These are phyloP conservation scores for Rhizopus sp. DNA, from an alignment of 371 early-diverging fungal genomes.

Conservation along the genomic window DNA sequence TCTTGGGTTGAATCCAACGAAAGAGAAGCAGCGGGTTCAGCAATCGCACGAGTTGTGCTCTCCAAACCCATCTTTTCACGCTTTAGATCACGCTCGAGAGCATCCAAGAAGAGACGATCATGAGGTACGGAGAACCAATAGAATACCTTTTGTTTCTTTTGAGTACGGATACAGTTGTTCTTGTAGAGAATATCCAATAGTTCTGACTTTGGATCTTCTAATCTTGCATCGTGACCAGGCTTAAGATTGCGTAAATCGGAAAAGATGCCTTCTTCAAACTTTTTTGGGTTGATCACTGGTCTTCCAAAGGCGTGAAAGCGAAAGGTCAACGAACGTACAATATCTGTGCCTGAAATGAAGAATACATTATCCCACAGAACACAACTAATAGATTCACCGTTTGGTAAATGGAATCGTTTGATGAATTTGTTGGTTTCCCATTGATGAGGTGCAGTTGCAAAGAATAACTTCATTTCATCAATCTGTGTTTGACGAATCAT, in stretches of 20 bases:
- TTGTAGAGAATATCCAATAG: constrained; percentile 98
- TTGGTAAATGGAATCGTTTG: constrained; percentile 74
- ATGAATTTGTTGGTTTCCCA: constrained; percentile 61
- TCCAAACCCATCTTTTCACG: constrained; percentile 88
- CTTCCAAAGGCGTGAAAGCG: constrained; percentile 94
- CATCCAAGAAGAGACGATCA: constrained; percentile 96
- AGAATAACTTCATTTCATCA: constrained; percentile 59
- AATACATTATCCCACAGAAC: constrained; percentile 89
- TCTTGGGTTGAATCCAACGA: constrained; percentile 67
- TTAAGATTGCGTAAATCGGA: constrained; percentile 97
- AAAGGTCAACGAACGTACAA: constrained; percentile 94
- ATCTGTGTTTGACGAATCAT: constrained; percentile 41
- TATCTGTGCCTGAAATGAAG: constrained; percentile 98
- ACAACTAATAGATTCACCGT: constrained; percentile 89
- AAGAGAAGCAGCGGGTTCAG: constrained; percentile 62
- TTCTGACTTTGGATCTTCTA: constrained; percentile 96
- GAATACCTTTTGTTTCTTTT: constrained; percentile 99
- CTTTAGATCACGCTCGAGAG: constrained; percentile 98
- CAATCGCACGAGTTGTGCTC: constrained; percentile 72
- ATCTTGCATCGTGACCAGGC: constrained; percentile 95
- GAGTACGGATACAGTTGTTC: constrained; percentile 98
- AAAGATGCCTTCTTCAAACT: constrained; percentile 99
- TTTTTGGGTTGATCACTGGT: constrained; percentile 90
- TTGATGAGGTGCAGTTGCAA: constrained; percentile 59
- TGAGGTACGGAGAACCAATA: constrained; percentile 99